phyloP scores from a whole-genome alignment of 495 filamentous ascomycete genomes.

The Aspergillus nanangensis region DNA sequence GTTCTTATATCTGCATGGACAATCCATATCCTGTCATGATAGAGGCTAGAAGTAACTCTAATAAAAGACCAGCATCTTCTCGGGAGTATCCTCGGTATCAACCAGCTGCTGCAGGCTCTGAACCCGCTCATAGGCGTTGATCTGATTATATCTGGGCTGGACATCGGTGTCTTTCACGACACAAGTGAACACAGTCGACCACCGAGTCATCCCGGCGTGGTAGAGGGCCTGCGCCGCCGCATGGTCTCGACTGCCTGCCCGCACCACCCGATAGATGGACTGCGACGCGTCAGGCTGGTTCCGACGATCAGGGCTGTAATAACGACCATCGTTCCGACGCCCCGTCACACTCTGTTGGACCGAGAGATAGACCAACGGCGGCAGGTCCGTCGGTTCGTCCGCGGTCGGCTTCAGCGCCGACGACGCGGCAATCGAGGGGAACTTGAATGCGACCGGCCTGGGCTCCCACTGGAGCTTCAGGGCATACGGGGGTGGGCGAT shows the following conservation, averaged over 20 bases:
- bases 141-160: not conserved
- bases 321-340: not conserved
- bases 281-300: not conserved
- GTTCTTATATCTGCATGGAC: no score
- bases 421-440: not conserved
- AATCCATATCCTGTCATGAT: no score
- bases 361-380: slow-evolving; percentile 3
- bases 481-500: not conserved
- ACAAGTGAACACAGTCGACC: slow-evolving; percentile 7
- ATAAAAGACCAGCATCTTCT: no score
- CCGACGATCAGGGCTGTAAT: not conserved
- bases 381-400: not conserved
- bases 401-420: not conserved
- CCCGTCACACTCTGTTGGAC: slow-evolving; percentile 1
- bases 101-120: slow-evolving; percentile 1
- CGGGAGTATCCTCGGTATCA: not conserved
- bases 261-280: slow-evolving; percentile 4
- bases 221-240: slow-evolving; percentile 3
- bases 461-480: not conserved
- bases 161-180: not conserved
- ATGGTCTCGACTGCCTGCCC: slow-evolving; percentile 2
- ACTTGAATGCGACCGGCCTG: not conserved
- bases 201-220: not conserved
- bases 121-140: not conserved
- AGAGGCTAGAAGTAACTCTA: no score